Evolutionary conservation across 1,284 basidiomycete species (phyloP), one percentile per base, ranked within the genome.

Genomic region (Kwoniella shivajii): DNA sequence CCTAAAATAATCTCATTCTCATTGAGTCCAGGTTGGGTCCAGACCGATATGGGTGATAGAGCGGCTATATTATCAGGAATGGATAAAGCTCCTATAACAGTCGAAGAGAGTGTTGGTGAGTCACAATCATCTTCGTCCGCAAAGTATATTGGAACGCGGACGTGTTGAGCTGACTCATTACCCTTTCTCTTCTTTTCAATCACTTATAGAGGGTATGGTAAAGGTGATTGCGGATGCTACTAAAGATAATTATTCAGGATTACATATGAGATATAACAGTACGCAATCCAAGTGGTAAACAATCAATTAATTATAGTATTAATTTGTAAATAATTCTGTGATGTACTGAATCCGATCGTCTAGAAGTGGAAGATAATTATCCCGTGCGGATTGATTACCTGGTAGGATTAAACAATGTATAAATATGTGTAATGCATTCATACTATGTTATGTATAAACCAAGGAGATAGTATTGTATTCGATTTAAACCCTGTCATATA

Each of bases 11-110:
- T 68, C 37, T 55, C 65, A 16, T 68, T 65, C 46, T 53, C 63
- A 16, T 37, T 67, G 1, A 54, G 50, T 34, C 65, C 65, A 4
- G 65, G 65, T 31, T 67, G 65, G 65, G 59, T 61, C 6, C 63
- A 67, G 41, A 65, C 65, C 9, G 66, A 68, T 26, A 68, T 68
- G 66, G 66, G 66, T 14, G 56, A 65, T 46, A 45, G 54, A 26
- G 61, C 45, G 2, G 64, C 64, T 7, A 42, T 29, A 26, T 33
- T 29, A 13, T 50, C 56, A 20, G 66, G 64, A 5, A 33, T 61
- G 37, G 61, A 61, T 34, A 54, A 65, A 33, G 64, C 64, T 16
- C 64, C 57, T 5, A 61, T 58, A 30, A 64, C 66, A 4, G 60
- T 65, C 2, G 56, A 60, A 4, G 59, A 68, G 46, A 61, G 59